Conservation (phyloP, 2,329 filamentous ascomycete genomes). For the Pseudogymnoascus verrucosus region DNA sequence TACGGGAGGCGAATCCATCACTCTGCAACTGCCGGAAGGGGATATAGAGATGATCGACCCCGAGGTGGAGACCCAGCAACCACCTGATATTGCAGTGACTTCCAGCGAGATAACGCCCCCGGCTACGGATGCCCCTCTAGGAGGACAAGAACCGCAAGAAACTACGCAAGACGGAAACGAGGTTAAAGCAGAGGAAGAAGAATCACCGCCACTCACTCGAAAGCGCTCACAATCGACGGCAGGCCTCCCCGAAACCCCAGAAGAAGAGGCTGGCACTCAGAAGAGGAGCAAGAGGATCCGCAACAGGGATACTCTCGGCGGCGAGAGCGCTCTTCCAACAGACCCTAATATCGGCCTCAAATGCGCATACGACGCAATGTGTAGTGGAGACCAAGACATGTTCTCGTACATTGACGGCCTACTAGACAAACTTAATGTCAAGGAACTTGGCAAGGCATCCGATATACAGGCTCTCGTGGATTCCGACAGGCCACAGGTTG, state of each 20-base stretch:
- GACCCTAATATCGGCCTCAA: conserved; percentile 49
- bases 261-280: conserved; percentile 49
- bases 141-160: neutral
- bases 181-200: neutral
- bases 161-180: neutral
- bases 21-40: conserved; percentile 19
- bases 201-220: conserved; percentile 31
- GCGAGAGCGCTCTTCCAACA: conserved; percentile 39
- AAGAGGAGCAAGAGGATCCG: conserved; percentile 60
- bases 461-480: conserved; percentile 22
- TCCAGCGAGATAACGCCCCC: neutral
- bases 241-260: conserved; percentile 46
- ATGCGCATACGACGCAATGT: conserved; percentile 13
- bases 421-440: conserved; percentile 23
- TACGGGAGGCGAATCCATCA: conserved; percentile 11
- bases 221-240: conserved; percentile 57
- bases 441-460: conserved; percentile 24
- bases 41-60: conserved; percentile 7
- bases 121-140: neutral
- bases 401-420: conserved; percentile 24
- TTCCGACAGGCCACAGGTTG: conserved; percentile 11
- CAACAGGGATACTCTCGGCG: conserved; percentile 45
- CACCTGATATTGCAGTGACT: neutral
- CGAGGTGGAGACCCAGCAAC: neutral
- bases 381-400: conserved; percentile 23